Evolutionary conservation across 345 rosid genomes (phyloP).

Genomic region (Nephelium lappaceum): DNA sequence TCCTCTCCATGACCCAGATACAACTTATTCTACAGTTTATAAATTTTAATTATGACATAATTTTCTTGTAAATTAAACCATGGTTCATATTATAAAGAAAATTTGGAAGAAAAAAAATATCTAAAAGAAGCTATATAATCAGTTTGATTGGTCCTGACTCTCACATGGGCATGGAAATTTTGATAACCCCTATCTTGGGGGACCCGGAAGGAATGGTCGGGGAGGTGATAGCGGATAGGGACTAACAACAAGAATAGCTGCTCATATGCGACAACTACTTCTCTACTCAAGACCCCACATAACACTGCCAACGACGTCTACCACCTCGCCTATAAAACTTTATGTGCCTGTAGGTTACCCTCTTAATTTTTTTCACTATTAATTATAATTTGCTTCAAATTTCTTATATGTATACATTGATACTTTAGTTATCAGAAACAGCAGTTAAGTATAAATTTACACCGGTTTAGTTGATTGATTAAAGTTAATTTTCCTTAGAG

Average conservation of each 20-base stretch:
- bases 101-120: not conserved
- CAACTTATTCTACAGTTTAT: not conserved
- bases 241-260: not conserved
- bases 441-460: too few species aligned
- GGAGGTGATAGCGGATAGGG: not conserved
- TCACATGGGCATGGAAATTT: not conserved
- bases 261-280: not conserved
- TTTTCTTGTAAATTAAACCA: not conserved
- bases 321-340: conserved; percentile 4
- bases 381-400: not conserved
- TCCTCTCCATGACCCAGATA: not conserved
- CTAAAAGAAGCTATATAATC: not conserved
- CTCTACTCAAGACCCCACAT: conserved; percentile 5
- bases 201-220: conserved; percentile 1
- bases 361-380: not conserved
- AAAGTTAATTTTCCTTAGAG: too few species aligned
- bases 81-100: not conserved
- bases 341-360: not conserved
- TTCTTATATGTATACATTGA: not conserved
- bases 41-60: too few species aligned
- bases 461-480: too few species aligned
- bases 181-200: conserved; percentile 11
- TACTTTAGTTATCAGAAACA: not conserved
- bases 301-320: not conserved
- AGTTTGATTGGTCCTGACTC: not conserved